Conservation (phyloP, 2,329 filamentous ascomycete genomes). For the Exserohilum turcica region DNA sequence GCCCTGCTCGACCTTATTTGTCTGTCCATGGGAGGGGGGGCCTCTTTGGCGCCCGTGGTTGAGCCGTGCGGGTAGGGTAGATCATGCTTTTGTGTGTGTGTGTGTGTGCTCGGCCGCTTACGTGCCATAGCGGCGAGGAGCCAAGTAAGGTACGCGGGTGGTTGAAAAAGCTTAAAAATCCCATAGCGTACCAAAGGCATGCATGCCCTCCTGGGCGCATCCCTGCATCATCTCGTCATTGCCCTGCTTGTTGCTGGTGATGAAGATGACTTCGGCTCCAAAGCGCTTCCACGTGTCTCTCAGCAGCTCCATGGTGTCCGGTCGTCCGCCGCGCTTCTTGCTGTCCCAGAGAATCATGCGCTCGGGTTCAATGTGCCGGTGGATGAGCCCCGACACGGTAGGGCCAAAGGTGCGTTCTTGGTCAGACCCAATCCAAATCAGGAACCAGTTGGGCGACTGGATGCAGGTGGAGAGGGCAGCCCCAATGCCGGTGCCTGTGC, state of each 20-base stretch:
- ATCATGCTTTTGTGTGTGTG: too few relatives aligned
- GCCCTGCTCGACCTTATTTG: too few relatives aligned
- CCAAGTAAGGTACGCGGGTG: too few relatives aligned
- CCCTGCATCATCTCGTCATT: slow-evolving; percentile 49
- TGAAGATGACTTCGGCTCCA: slow-evolving; percentile 45
- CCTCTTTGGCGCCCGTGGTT: too few relatives aligned
- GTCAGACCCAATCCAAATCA: slow-evolving; percentile 47
- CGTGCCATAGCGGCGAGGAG: too few relatives aligned
- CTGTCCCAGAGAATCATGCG: slow-evolving; percentile 47
- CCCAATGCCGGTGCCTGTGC: slow-evolving; percentile 45
- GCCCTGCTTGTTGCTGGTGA: slow-evolving; percentile 43
- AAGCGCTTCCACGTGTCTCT: slow-evolving; percentile 43
- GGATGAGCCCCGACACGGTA: slow-evolving; percentile 40
- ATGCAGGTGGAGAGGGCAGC: slow-evolving; percentile 45
- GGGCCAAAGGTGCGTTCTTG: slow-evolving; percentile 45
- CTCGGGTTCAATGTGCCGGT: slow-evolving; percentile 42
- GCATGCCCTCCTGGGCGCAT: slow-evolving; percentile 37
- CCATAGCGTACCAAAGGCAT: slow-evolving; percentile 45
- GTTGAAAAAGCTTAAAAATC: slow-evolving; percentile 31
- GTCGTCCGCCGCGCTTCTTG: slow-evolving; percentile 43
- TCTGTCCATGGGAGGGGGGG: too few relatives aligned
- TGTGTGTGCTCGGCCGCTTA: too few relatives aligned
- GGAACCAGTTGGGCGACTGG: slow-evolving; percentile 43
- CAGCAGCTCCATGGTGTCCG: slow-evolving; percentile 40
- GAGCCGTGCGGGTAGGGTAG: too few relatives aligned